Conservation (phyloP, 1,284 basidiomycete species). For the Taiwanofungus camphoratus region DNA sequence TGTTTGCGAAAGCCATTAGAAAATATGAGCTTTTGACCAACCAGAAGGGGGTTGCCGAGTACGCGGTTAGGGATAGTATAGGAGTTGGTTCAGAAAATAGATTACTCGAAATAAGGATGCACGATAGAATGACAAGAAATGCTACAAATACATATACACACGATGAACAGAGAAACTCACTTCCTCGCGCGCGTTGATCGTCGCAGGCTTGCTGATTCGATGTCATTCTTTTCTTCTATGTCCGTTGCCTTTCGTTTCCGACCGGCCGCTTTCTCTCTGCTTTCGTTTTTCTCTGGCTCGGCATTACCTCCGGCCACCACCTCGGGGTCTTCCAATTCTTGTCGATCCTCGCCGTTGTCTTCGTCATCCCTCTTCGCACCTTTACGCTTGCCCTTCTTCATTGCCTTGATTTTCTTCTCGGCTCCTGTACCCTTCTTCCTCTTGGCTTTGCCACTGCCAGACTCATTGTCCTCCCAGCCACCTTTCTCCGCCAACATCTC, state of each 20-base stretch:
- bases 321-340: slow-evolving; percentile 2
- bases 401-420: not conserved
- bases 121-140: too few species aligned
- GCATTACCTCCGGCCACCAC: not conserved
- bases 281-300: not conserved
- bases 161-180: slow-evolving; percentile 1
- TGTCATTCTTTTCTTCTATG: slow-evolving; percentile 7
- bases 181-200: slow-evolving; percentile 18
- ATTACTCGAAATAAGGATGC: too few species aligned
- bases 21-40: too few species aligned
- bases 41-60: too few species aligned
- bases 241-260: slow-evolving; percentile 19
- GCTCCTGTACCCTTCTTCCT: slow-evolving; percentile 5
- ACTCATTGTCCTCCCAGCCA: slow-evolving; percentile 48
- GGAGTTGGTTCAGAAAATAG: too few species aligned
- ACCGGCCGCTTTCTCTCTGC: not conserved
- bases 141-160: not conserved
- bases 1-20: too few species aligned
- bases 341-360: slow-evolving; percentile 4
- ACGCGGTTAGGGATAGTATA: too few species aligned
- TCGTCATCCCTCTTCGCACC: slow-evolving; percentile 7
- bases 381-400: slow-evolving; percentile 2
- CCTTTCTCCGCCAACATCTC: slow-evolving; percentile 65
- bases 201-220: too few species aligned
- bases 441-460: slow-evolving; percentile 5